Base-by-base conservation (phyloP, 1,284 basidiomycete species). In the Trichosporon sp. region DNA sequence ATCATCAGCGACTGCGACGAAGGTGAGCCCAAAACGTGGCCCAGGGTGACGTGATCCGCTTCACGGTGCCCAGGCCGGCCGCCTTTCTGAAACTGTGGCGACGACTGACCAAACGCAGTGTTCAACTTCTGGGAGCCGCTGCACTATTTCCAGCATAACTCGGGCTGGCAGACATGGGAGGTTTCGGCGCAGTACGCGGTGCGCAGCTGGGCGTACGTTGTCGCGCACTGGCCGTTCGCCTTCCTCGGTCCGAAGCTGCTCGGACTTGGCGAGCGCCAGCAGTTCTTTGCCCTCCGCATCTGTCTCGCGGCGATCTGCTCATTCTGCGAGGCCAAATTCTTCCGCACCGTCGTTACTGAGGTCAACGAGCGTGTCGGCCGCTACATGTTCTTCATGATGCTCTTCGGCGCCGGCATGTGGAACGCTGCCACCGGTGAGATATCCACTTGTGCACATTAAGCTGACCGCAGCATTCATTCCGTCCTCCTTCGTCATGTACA, bases 61-160 rank as follows among this genome's bases (percentile, higher is more conserved):
- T 64, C 63, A 12, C 37, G 12, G 16, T 37, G 38, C n/a, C 32
- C 1, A 4, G 21, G n/a, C n/a, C 1, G 11, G 14, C 51, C 21
- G 12, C 16, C 12, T 12, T 16, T 63, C 31, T 32, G 63, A 26
- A 38, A 65, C 37, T 40, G 19, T 40, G 65, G 46, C 67, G 51
- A 54, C 19, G 51, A 63, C 59, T 35, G 31, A 32, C 26, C 56
- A 61, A 61, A 16, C 19, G n/a, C 75, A 97, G 95, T 96, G 11
- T 99, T 91, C 88, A 99, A 99, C 84, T 99, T 98, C 84, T 99
- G 93, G 93, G 97, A 99, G 80, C 96, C 97, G 26, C 85, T 99
- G 40, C 96, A 98, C 84, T 94, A 95, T 84, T 86, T 96, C 68
- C 88, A 90, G 75, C 86, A 90, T 75, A 92, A 92, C 37, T 86